A percentile compares a stretch with the other conserved stretches of the same genome.
Conservation (phyloP, 805 yeast genomes). For the Ogataea pilisensis region DNA sequence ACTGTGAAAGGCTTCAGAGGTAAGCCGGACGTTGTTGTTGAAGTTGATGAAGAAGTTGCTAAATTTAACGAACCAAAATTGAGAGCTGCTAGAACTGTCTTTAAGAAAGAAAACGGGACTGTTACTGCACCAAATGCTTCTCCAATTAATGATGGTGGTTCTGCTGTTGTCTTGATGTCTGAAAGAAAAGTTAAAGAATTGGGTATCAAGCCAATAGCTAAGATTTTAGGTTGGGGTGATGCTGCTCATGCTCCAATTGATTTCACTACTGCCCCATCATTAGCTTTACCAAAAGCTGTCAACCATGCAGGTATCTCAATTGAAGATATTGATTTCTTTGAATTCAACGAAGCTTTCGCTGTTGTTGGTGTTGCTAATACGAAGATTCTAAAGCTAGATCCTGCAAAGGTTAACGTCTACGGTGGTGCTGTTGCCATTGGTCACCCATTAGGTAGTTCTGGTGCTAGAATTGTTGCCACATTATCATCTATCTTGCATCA, state of each 20-base stretch:
- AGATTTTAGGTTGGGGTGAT: slow-evolving; percentile 93
- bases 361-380: slow-evolving; percentile 93
- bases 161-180: slow-evolving; percentile 86
- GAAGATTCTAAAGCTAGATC: slow-evolving; percentile 59
- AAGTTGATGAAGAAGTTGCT: slow-evolving; percentile 77
- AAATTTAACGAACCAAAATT: slow-evolving; percentile 77
- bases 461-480: slow-evolving; percentile 90
- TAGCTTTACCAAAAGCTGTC: slow-evolving; percentile 94
- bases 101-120: slow-evolving; percentile 90
- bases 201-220: slow-evolving; percentile 83
- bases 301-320: slow-evolving; percentile 70
- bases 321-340: slow-evolving; percentile 80
- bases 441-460: slow-evolving; percentile 95
- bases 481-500: slow-evolving; percentile 74
- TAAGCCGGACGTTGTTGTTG: slow-evolving; percentile 72
- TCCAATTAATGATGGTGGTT: slow-evolving; percentile 96
- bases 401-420: slow-evolving; percentile 72
- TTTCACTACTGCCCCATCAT: slow-evolving; percentile 93
- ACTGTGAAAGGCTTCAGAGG: slow-evolving; percentile 88
- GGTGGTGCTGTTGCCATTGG: slow-evolving; percentile 98
- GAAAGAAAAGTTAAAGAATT: slow-evolving; percentile 82
- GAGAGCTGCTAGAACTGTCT: slow-evolving; percentile 85
- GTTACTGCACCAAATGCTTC: slow-evolving; percentile 98
- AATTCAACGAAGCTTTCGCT: slow-evolving; percentile 96
- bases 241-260: slow-evolving; percentile 94